Percentiles rank a stretch among this genome's conserved stretches.
Conservation (phyloP, 2,329 filamentous ascomycete genomes). For the Botrytis fabae region DNA sequence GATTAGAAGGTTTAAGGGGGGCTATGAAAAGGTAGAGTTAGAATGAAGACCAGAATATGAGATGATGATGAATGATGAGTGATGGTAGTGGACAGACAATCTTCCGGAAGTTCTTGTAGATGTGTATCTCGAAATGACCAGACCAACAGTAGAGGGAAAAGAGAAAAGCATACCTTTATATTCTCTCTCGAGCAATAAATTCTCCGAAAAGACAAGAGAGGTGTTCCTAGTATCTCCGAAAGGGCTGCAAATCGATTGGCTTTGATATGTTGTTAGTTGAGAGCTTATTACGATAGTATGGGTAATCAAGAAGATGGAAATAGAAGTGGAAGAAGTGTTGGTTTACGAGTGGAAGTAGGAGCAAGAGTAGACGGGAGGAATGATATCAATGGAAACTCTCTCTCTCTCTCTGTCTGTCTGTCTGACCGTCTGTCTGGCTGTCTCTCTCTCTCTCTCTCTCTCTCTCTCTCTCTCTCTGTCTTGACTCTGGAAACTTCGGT, state of each 20-base stretch:
- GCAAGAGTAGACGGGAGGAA: not conserved
- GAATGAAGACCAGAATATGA: not conserved
- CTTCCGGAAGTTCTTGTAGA: not conserved
- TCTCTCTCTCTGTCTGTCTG: not conserved
- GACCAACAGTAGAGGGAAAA: not conserved
- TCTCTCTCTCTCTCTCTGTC: not conserved
- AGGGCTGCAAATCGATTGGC: not conserved
- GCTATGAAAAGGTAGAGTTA: not conserved
- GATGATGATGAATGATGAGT: not conserved
- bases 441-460: not conserved
- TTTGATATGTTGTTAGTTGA: not conserved
- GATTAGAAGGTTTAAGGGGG: not conserved
- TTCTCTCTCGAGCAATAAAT: not conserved
- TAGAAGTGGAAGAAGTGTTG: not conserved
- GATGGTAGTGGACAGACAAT: not conserved
- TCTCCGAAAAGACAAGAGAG: not conserved
- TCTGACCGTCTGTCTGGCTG: not conserved
- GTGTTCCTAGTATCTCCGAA: not conserved
- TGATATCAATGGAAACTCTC: not conserved
- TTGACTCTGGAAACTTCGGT: not conserved
- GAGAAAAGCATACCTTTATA: not conserved
- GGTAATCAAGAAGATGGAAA: not conserved
- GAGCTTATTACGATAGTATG: not conserved
- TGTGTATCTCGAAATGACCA: not conserved
- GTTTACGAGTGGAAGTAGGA: not conserved